Conservation (phyloP, 2,329 filamentous ascomycete genomes). For the Cladophialophora psammophila region DNA sequence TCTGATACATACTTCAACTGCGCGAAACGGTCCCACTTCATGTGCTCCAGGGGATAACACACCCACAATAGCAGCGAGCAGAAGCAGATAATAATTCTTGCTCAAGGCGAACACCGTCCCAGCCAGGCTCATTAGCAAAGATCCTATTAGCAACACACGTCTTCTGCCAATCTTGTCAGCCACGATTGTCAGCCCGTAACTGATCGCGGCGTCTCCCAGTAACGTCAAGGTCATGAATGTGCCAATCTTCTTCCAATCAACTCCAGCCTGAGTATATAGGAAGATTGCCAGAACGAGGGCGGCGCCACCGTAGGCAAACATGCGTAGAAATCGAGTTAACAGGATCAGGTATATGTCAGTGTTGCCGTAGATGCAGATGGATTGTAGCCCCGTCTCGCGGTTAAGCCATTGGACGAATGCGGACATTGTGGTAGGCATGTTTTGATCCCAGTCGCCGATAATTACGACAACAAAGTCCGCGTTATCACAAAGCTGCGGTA, state of each 20-base stretch:
- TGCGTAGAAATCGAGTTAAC: conserved; percentile 55
- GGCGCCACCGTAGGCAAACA: conserved; percentile 68
- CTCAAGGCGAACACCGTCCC: conserved; percentile 62
- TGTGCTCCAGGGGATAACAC: conserved; percentile 68
- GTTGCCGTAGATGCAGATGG: conserved; percentile 23
- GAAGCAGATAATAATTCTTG: conserved; percentile 67
- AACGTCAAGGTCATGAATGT: conserved; percentile 71
- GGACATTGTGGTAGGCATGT: conserved; percentile 14
- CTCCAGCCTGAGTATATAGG: conserved; percentile 59
- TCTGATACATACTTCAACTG: conserved; percentile 65
- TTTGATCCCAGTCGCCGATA: background rate
- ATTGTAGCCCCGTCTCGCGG: conserved; percentile 27
- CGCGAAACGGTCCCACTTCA: conserved; percentile 72
- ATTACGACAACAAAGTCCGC: background rate
- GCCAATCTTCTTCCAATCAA: conserved; percentile 65
- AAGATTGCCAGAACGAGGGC: conserved; percentile 69
- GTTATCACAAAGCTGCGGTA: background rate
- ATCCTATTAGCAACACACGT: conserved; percentile 61
- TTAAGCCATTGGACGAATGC: conserved; percentile 27
- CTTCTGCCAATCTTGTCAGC: conserved; percentile 66
- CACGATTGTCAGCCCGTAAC: conserved; percentile 64
- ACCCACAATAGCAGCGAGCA: conserved; percentile 65
- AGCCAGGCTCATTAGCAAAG: conserved; percentile 63
- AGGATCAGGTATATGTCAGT: conserved; percentile 29
- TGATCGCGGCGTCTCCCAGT: conserved; percentile 66